These are phyloP conservation scores for Phascolomyces articulosus DNA, from an alignment of 371 early-diverging fungal species.

Conservation along the genomic window DNA sequence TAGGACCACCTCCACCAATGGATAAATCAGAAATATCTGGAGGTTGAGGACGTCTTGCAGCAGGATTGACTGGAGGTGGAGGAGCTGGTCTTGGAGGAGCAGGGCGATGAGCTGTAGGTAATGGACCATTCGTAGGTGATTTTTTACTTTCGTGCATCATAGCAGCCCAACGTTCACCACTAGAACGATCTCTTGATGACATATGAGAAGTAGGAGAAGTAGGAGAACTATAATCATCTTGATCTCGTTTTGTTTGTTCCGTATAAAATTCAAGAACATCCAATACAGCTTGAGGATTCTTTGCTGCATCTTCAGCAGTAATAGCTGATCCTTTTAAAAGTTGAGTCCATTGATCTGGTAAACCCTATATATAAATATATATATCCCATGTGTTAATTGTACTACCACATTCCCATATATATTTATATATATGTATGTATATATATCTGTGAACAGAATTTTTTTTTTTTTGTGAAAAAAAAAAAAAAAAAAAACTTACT, in stretches of 20 bases:
- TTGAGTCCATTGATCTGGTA: constrained; percentile 90
- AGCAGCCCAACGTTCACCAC: constrained; percentile 54
- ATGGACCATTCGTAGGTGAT: constrained; percentile 7
- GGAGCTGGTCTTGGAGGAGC: constrained; percentile 30
- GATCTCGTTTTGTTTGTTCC: constrained; percentile 65
- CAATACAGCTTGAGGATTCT: constrained; percentile 92
- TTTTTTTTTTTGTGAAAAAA: no score
- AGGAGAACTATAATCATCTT: constrained; percentile 44
- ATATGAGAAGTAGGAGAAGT: no score
- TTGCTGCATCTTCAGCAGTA: constrained; percentile 90
- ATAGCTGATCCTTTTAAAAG: constrained; percentile 86
- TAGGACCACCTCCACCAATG: constrained; percentile 5
- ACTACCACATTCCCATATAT: no score
- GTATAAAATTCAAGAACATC: constrained; percentile 96
- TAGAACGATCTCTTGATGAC: constrained; percentile 32
- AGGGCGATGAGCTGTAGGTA: constrained; percentile 11
- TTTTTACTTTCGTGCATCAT: constrained; percentile 25
- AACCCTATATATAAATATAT: constrained; percentile 54
- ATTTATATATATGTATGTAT: no score
- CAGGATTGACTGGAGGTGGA: constrained; percentile 16
- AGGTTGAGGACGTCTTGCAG: constrained; percentile 16
- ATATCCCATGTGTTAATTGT: background rate
- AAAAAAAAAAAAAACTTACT: constrained; percentile 63
- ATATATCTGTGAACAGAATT: no score
- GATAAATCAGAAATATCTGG: constrained; percentile 12